phyloP scores from a whole-genome alignment of 208 protist species.

The Leishmania mexicana region DNA sequence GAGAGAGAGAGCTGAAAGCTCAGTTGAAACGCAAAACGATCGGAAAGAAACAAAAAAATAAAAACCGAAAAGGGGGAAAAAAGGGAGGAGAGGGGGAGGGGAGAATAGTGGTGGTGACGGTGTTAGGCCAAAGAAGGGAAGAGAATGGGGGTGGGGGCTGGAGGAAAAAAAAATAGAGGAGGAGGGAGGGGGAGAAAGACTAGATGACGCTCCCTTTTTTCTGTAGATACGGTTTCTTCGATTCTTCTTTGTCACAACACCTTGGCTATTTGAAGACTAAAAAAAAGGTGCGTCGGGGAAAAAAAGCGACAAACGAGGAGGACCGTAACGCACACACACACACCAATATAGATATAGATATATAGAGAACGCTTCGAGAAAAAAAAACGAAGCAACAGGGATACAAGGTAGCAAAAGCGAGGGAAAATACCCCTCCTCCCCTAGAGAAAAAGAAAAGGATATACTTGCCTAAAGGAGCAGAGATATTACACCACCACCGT shows the following conservation, averaged over 20 bases:
- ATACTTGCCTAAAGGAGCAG: neutral
- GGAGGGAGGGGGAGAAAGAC: neutral
- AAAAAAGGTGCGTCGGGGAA: neutral
- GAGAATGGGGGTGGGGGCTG: neutral
- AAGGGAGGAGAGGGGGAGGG: too few species aligned
- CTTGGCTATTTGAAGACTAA: neutral
- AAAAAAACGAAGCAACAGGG: neutral
- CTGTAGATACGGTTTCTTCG: neutral
- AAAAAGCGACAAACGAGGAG: neutral
- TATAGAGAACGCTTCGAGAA: neutral
- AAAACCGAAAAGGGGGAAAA: neutral
- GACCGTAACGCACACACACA: neutral
- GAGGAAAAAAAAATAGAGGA: neutral
- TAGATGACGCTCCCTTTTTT: neutral
- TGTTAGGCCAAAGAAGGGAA: neutral
- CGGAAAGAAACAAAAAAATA: neutral
- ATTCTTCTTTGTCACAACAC: neutral
- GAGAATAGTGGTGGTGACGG: neutral
- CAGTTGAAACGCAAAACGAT: too few species aligned
- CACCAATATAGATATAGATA: too few species aligned
- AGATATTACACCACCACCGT: slow-evolving; percentile 2
- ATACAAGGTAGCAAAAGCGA: neutral
- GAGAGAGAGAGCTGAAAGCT: neutral
- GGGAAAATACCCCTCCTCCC: neutral
- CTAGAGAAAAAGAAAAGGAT: neutral